Conservation (phyloP, 805 yeast genomes). For the Brettanomyces anomalus region DNA sequence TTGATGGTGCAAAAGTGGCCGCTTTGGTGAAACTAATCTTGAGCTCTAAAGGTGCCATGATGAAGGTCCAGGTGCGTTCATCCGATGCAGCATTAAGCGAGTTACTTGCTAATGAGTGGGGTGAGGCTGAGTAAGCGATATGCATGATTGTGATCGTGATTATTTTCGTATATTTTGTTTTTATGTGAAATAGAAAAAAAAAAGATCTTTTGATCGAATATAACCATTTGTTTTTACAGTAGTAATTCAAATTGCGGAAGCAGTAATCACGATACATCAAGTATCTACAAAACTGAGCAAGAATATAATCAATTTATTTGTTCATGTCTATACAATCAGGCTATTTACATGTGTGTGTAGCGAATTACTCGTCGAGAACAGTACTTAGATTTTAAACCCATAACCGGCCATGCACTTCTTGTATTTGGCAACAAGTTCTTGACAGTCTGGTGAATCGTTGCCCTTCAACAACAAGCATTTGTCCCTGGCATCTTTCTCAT, state of each 20-base stretch:
- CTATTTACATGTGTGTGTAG: too few species aligned
- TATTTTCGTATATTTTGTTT: too few species aligned
- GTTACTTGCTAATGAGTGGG: slow-evolving; percentile 42
- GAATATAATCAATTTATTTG: too few species aligned
- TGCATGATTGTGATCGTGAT: neutral
- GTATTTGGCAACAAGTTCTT: slow-evolving; percentile 59
- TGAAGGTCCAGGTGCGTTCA: slow-evolving; percentile 52
- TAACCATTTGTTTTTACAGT: too few species aligned
- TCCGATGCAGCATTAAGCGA: slow-evolving; percentile 41
- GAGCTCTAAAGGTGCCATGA: slow-evolving; percentile 38
- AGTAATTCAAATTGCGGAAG: too few species aligned
- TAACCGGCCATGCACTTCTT: slow-evolving; percentile 86
- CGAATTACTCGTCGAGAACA: too few species aligned
- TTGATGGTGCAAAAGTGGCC: slow-evolving; percentile 47
- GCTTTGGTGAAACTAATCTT: slow-evolving; percentile 39
- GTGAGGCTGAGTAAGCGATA: slow-evolving; percentile 13
- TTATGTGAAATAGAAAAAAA: too few species aligned
- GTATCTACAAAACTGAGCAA: too few species aligned
- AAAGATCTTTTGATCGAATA: too few species aligned
- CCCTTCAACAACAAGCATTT: slow-evolving; percentile 81
- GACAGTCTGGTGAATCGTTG: slow-evolving; percentile 76
- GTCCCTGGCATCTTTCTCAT: slow-evolving; percentile 54
- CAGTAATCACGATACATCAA: too few species aligned
- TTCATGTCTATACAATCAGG: too few species aligned
- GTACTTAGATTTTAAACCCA: slow-evolving; percentile 60